Base-by-base conservation (phyloP, 805 yeast genomes). In the Metschnikowia peoriensis region DNA sequence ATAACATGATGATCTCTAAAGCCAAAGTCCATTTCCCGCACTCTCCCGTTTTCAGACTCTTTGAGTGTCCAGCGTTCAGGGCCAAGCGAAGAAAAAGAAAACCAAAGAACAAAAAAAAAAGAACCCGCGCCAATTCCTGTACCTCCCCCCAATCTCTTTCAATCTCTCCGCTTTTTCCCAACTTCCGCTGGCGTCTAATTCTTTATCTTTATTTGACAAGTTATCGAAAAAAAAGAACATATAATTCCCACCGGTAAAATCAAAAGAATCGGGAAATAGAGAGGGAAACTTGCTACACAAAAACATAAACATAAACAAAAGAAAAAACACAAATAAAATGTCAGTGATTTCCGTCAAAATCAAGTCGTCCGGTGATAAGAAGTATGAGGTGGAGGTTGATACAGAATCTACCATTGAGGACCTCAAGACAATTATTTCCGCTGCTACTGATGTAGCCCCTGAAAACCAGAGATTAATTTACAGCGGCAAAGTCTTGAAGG, bases 401-500 rank as follows among this genome's bases (percentile, higher is more conserved):
- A 67, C 82, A 0, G 58, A 78, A 14, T 66, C 77, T 43, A 83
- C 92, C 1, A 83, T 93, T 35, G 72, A 75, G 22, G 88, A 85
- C 55, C 77, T 93, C 59, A 93, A 93, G 70, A 78, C 77, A 38
- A 75, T 75, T 58, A 76, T 93, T 47, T 84, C 84, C 28, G 73
- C 75, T 17, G 79, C 76, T 53, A 71, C 91, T 6, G 85, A 82
- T 22, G 76, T 91, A 42, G 86, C 96, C 6, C 83, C 82, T 1
- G 86, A 79, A n/a, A 81, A 86, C 55, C 98, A 92, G 71, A 80
- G 98, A 53, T 78, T 93, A 66, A 92, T 93, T 64, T 93, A 88
- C 73, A 88, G 97, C 2, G 99, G 99, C 40, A 86, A 93, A 60
- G 96, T 94, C 35, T 79, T 93, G 65, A 92, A 92, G 69, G 97